Evolutionary conservation across 352 stramenopile species (phyloP).

Genomic region (Thraustotheca clavata): DNA sequence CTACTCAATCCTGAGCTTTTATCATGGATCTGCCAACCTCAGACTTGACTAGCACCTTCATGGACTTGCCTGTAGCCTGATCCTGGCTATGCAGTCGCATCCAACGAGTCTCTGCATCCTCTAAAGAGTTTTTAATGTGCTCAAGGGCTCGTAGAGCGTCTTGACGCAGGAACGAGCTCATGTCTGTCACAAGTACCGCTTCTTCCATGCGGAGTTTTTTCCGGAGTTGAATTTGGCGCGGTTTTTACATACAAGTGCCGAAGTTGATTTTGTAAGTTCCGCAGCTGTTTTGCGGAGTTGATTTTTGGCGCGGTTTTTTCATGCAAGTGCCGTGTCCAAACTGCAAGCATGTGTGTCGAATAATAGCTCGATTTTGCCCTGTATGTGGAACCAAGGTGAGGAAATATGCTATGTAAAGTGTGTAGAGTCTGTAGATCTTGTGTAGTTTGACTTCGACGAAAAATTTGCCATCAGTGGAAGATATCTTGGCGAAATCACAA

Average conservation of each 20-base stretch:
- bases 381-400: conserved; percentile 7
- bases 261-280: no score
- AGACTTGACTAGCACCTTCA: conserved; percentile 15
- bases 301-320: no score
- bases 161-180: not conserved
- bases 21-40: not conserved
- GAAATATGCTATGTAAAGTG: not conserved
- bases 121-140: not conserved
- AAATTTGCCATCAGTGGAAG: no score
- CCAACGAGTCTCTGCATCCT: conserved; percentile 13
- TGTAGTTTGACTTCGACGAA: no score
- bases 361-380: conserved; percentile 16
- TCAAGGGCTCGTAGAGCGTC: not conserved
- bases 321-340: not conserved
- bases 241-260: no score
- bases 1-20: not conserved
- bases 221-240: no score
- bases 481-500: no score
- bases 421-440: no score
- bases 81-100: conserved; percentile 10
- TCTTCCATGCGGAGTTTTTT: conserved; percentile 11
- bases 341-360: not conserved
- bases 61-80: conserved; percentile 16
- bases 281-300: no score
- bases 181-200: conserved; percentile 4